Conservation (phyloP, 148 eudicot genomes). For the Amaranthus cruentus region DNA sequence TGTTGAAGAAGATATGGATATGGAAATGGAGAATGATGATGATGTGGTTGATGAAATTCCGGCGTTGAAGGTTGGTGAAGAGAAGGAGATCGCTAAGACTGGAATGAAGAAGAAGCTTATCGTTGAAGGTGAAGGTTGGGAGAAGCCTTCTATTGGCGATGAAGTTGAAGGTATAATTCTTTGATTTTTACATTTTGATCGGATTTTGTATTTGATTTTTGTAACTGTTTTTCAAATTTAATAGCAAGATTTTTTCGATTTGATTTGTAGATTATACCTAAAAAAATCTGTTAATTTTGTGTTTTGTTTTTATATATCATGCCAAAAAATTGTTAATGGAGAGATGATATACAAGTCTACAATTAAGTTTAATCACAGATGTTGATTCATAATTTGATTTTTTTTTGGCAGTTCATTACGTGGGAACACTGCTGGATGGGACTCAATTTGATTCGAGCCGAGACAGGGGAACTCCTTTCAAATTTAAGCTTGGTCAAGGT, state of each 20-base stretch:
- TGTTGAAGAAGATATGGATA: constrained; percentile 19
- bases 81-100: constrained; percentile 64
- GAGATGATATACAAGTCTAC: too few species aligned
- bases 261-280: not conserved
- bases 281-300: too few species aligned
- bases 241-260: not conserved
- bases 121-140: constrained; percentile 69
- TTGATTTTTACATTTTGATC: not conserved
- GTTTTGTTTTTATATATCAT: too few species aligned
- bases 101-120: constrained; percentile 76
- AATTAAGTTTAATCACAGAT: not conserved
- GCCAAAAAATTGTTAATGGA: too few species aligned
- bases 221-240: not conserved
- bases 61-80: constrained; percentile 53
- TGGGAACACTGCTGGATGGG: constrained; percentile 78
- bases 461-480: constrained; percentile 71
- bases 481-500: constrained; percentile 82
- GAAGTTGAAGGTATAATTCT: constrained; percentile 60
- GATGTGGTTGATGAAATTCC: constrained; percentile 12
- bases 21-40: not conserved
- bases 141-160: constrained; percentile 62
- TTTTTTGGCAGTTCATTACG: constrained; percentile 63
- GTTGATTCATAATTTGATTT: not conserved
- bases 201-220: not conserved
- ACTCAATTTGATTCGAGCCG: constrained; percentile 83